A percentile compares a stretch with the other conserved stretches of the same genome.
Evolutionary conservation across 257 asterid genomes (phyloP).

Genomic region (Datura wrightii): DNA sequence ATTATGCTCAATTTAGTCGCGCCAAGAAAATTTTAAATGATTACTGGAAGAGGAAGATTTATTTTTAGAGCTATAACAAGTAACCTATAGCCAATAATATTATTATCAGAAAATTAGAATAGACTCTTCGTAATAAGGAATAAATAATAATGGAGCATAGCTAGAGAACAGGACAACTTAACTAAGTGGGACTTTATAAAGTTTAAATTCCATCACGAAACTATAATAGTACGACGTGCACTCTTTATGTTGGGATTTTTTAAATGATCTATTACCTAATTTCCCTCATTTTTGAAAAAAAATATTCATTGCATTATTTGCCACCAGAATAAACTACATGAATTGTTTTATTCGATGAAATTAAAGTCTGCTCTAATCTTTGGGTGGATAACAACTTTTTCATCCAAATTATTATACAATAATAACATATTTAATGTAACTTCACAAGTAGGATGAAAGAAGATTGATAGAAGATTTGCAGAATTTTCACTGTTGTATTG

Average conservation of each 20-base stretch:
- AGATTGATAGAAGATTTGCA: too few relatives aligned
- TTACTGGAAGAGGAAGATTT: neutral
- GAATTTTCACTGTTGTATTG: too few relatives aligned
- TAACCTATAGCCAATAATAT: neutral
- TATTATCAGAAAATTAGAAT: neutral
- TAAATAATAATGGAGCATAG: neutral
- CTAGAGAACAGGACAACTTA: neutral
- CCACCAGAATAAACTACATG: neutral
- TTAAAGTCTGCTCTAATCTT: slow-evolving; percentile 4
- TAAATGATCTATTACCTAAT: slow-evolving; percentile 4
- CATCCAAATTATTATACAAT: neutral
- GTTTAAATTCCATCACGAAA: neutral
- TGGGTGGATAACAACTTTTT: neutral
- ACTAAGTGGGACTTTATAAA: neutral
- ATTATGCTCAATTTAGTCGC: neutral
- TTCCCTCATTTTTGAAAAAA: neutral
- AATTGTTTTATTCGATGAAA: neutral
- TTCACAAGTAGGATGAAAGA: too few relatives aligned
- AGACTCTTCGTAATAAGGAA: neutral
- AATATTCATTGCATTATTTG: neutral
- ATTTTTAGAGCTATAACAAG: neutral
- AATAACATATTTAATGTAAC: too few relatives aligned
- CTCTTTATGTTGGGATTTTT: neutral
- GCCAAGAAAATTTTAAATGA: neutral
- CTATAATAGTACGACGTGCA: slow-evolving; percentile 15